Percentiles rank a stretch among this genome's conserved stretches.
Conservation (phyloP, 495 filamentous ascomycete species). For the Hypoxylon crocopeplum region DNA sequence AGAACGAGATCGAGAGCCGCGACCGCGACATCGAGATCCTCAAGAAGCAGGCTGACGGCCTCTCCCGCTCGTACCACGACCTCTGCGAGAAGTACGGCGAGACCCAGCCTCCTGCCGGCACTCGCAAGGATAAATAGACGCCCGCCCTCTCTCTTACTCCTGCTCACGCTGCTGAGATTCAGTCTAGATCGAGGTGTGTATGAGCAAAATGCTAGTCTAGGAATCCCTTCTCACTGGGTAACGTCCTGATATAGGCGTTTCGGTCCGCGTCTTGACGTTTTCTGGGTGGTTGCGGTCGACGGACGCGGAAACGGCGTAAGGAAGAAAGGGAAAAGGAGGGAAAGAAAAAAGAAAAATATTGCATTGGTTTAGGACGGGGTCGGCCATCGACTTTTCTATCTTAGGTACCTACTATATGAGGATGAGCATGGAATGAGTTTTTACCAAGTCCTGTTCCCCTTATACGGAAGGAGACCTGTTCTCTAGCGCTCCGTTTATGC, state of each 20-base stretch:
- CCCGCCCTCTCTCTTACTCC: neutral
- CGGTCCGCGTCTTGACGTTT: neutral
- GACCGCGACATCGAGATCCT: conserved; percentile 79
- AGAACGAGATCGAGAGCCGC: conserved; percentile 73
- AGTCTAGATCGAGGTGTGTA: neutral
- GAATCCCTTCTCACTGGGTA: neutral
- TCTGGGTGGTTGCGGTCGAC: neutral
- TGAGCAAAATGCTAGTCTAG: neutral
- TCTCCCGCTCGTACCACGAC: conserved; percentile 79
- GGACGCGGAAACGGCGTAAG: neutral
- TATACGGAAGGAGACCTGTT: no score
- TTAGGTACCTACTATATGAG: neutral
- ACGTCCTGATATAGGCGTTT: neutral
- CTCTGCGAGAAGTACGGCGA: conserved; percentile 79
- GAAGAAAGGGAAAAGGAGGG: conserved; percentile 10
- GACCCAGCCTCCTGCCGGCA: conserved; percentile 55
- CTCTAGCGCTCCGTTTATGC: no score
- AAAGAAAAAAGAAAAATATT: neutral
- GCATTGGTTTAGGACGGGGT: no score
- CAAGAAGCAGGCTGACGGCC: conserved; percentile 82
- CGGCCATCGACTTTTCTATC: no score
- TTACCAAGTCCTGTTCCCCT: no score
- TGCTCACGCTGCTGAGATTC: neutral
- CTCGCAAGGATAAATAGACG: conserved; percentile 78
- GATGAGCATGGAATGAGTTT: neutral